Evolutionary conservation across 495 filamentous ascomycete species (phyloP).

Genomic region (Neurospora cerealis): DNA sequence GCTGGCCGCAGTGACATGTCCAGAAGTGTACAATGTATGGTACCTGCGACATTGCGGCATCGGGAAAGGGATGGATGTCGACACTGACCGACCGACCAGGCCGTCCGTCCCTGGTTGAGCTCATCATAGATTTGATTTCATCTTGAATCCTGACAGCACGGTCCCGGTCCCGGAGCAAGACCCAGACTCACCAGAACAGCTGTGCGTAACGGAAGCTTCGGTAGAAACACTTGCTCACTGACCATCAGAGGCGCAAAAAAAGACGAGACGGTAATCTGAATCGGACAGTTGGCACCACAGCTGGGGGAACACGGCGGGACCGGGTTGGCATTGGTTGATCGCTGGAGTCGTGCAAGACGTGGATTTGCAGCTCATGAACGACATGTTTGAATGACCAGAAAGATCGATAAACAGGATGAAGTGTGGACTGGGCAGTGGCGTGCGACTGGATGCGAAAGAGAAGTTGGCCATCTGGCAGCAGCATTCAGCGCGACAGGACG

Average conservation of each 20-base stretch:
- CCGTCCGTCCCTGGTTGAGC: neutral
- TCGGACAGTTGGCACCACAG: neutral
- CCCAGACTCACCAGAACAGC: neutral
- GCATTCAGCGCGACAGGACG: neutral
- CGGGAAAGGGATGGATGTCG: neutral
- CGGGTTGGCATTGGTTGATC: neutral
- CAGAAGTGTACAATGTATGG: neutral
- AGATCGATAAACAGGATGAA: neutral
- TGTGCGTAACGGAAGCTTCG: neutral
- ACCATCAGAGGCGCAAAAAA: neutral
- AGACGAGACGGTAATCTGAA: neutral
- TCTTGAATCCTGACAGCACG: neutral
- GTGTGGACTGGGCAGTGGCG: neutral
- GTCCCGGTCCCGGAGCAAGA: neutral
- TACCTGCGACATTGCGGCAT: neutral
- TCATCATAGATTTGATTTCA: neutral
- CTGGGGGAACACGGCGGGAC: neutral
- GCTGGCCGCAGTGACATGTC: neutral
- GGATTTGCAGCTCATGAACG: neutral
- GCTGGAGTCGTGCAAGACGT: neutral
- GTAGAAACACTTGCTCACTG: neutral
- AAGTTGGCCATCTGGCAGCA: neutral
- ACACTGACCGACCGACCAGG: neutral
- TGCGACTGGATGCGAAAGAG: neutral
- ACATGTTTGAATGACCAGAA: neutral